phyloP scores from a whole-genome alignment of 306 rosid genomes.

The Vachellia pachyceras region DNA sequence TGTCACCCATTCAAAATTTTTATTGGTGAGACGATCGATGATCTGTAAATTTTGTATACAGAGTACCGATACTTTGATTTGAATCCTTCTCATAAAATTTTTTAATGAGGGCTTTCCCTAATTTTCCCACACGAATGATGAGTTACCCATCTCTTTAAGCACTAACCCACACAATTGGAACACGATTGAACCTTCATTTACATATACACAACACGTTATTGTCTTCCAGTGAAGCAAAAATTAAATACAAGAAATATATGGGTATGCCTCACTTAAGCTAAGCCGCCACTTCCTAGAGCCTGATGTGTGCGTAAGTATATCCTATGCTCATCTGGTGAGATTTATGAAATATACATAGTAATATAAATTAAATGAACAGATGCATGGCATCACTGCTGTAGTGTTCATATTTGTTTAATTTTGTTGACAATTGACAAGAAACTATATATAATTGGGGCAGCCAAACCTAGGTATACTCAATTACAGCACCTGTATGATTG shows the following conservation, averaged over 20 bases:
- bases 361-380: constrained; percentile 20
- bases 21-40: no score
- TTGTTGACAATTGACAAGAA: constrained; percentile 7
- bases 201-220: not conserved
- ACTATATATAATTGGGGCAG: constrained; percentile 24
- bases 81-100: no score
- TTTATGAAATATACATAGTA: constrained; percentile 24
- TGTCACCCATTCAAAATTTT: no score
- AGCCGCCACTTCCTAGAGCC: constrained; percentile 30
- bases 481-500: constrained; percentile 93
- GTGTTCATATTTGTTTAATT: not conserved
- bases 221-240: constrained; percentile 18
- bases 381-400: not conserved
- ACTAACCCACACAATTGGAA: constrained; percentile 18
- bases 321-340: constrained; percentile 19
- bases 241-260: constrained; percentile 38
- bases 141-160: not conserved
- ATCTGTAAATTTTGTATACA: no score
- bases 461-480: constrained; percentile 58
- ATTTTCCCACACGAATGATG: no score
- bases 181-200: constrained; percentile 37
- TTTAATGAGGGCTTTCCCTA: no score
- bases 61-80: no score
- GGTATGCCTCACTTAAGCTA: constrained; percentile 15
- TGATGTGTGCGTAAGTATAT: constrained; percentile 26